A percentile compares a stretch with the other conserved stretches of the same genome.
Evolutionary conservation across 2,329 filamentous ascomycete genomes (phyloP).

Genomic region (Fusarium albidum): DNA sequence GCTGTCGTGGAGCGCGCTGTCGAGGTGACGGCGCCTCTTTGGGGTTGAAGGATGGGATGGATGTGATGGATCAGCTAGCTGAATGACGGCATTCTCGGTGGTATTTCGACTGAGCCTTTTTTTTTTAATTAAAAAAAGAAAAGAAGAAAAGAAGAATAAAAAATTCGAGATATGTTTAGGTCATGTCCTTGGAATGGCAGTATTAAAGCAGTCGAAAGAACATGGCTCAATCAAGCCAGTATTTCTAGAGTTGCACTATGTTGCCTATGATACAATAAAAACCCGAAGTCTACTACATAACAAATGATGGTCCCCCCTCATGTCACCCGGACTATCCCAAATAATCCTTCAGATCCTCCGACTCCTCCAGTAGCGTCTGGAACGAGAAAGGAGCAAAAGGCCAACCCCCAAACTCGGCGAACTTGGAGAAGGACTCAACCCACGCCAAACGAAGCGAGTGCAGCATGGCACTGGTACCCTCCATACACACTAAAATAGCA

Average conservation of each 20-base stretch:
- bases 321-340: slow-evolving; percentile 49
- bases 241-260: slow-evolving; percentile 37
- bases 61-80: background rate
- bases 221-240: slow-evolving; percentile 24
- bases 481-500: slow-evolving; percentile 86
- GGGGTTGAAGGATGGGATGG: slow-evolving; percentile 51
- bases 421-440: slow-evolving; percentile 98
- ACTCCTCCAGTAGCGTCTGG: slow-evolving; percentile 83
- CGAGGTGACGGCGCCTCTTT: slow-evolving; percentile 83
- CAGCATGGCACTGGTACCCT: slow-evolving; percentile 95
- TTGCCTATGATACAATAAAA: slow-evolving; percentile 47
- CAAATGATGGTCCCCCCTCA: slow-evolving; percentile 17
- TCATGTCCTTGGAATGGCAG: background rate
- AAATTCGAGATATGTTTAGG: too few relatives aligned
- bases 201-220: slow-evolving; percentile 3
- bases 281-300: slow-evolving; percentile 42
- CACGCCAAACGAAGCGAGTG: slow-evolving; percentile 91
- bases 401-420: slow-evolving; percentile 90
- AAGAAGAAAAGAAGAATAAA: background rate
- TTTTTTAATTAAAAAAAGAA: background rate
- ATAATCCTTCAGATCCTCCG: slow-evolving; percentile 68
- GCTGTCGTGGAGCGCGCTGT: slow-evolving; percentile 90
- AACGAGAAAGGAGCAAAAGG: slow-evolving; percentile 92
- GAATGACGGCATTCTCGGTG: too few relatives aligned
- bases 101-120: background rate